phyloP scores from a whole-genome alignment of 1,284 basidiomycete species.

The Tremellales sp. region DNA sequence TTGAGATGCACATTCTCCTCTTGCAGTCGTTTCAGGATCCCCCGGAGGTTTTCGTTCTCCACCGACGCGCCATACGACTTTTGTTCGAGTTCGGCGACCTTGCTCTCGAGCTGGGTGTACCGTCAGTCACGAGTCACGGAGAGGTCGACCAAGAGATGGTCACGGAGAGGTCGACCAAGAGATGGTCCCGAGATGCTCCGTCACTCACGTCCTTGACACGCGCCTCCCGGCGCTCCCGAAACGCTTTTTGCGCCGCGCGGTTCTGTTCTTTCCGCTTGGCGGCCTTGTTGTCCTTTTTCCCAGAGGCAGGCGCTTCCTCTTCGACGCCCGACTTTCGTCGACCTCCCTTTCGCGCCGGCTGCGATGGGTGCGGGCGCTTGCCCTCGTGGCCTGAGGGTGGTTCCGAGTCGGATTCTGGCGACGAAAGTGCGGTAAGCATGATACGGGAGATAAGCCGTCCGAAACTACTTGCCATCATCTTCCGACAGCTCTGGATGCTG shows the following conservation, averaged over 20 bases:
- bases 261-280: slow-evolving; percentile 50
- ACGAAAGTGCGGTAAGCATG: not conserved
- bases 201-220: slow-evolving; percentile 47
- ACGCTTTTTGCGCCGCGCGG: slow-evolving; percentile 49
- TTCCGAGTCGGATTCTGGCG: slow-evolving; percentile 33
- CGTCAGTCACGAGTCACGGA: slow-evolving; percentile 11
- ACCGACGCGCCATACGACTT: slow-evolving; percentile 43
- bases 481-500: slow-evolving; percentile 13
- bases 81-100: slow-evolving; percentile 45
- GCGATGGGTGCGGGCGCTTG: slow-evolving; percentile 31
- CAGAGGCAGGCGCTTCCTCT: slow-evolving; percentile 5
- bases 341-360: slow-evolving; percentile 15
- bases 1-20: slow-evolving; percentile 49
- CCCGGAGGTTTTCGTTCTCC: slow-evolving; percentile 49
- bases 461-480: slow-evolving; percentile 28
- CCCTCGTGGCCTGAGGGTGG: slow-evolving; percentile 36
- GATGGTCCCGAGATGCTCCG: not conserved
- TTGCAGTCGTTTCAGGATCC: slow-evolving; percentile 45
- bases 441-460: not conserved
- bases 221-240: slow-evolving; percentile 48
- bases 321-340: slow-evolving; percentile 24
- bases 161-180: not conserved
- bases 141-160: too few species aligned
- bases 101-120: slow-evolving; percentile 43
- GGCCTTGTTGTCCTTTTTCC: slow-evolving; percentile 35